Conservation (phyloP, 495 filamentous ascomycete genomes). For the Cladorrhinum samala region DNA sequence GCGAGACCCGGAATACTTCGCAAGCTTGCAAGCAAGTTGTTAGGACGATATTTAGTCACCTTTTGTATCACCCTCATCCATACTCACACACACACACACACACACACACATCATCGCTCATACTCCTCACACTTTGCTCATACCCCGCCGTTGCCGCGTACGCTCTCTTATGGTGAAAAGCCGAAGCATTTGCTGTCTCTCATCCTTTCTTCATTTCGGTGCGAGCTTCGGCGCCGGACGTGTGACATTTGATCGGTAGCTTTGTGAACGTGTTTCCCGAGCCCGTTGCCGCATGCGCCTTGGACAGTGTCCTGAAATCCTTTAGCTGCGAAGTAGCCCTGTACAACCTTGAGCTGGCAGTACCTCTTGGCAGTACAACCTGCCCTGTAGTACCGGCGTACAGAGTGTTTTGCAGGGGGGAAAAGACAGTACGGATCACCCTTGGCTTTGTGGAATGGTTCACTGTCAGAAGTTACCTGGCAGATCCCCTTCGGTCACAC, state of each 20-base stretch:
- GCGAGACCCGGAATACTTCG: not conserved
- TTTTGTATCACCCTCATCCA: not conserved
- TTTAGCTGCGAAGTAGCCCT: slow-evolving; percentile 20
- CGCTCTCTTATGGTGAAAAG: not conserved
- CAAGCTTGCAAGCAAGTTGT: not conserved
- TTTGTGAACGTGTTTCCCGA: slow-evolving; percentile 21
- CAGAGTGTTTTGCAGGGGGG: slow-evolving; percentile 22
- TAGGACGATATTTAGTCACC: not conserved
- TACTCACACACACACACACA: too few species aligned
- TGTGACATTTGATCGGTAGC: slow-evolving; percentile 30
- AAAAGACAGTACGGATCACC: not conserved
- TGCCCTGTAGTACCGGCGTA: slow-evolving; percentile 36
- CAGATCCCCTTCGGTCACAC: not conserved
- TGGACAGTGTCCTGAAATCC: slow-evolving; percentile 33
- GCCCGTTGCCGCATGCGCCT: slow-evolving; percentile 29
- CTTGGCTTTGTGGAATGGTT: slow-evolving; percentile 5
- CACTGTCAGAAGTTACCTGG: slow-evolving; percentile 15
- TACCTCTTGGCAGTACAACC: slow-evolving; percentile 15
- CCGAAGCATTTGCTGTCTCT: not conserved
- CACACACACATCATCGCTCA: too few species aligned
- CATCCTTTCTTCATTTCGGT: slow-evolving; percentile 7
- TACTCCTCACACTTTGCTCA: not conserved
- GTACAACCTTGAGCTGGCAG: slow-evolving; percentile 42
- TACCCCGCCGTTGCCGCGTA: not conserved
- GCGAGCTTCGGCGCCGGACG: slow-evolving; percentile 23